Conservation (phyloP, 1,284 basidiomycete species). For the Apiotrichum brassicae region DNA sequence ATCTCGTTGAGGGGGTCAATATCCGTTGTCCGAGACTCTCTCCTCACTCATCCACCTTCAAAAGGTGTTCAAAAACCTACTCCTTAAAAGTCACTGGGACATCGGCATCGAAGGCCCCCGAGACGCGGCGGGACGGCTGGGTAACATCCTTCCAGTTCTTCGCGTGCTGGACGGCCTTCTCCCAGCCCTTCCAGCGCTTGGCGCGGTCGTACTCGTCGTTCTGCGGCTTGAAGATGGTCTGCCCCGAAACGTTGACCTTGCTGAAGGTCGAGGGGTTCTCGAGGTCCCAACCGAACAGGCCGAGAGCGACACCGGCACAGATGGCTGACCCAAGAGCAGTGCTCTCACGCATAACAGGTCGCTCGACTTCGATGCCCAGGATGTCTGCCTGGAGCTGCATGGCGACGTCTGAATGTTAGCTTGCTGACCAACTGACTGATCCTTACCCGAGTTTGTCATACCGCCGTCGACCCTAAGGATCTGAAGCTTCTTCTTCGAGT, state of each 20-base stretch:
- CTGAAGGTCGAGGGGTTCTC: slow-evolving; percentile 73
- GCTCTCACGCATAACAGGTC: slow-evolving; percentile 94
- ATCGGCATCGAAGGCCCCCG: slow-evolving; percentile 5
- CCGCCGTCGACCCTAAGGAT: slow-evolving; percentile 89
- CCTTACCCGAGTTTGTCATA: slow-evolving; percentile 64
- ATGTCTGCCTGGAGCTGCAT: slow-evolving; percentile 92
- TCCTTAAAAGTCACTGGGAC: background rate
- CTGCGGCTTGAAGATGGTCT: slow-evolving; percentile 61
- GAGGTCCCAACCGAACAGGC: slow-evolving; percentile 92
- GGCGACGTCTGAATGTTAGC: slow-evolving; percentile 50
- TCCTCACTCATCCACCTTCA: background rate
- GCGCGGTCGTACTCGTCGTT: slow-evolving; percentile 56
- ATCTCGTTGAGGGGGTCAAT: background rate
- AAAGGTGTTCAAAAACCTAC: background rate
- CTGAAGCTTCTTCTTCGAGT: slow-evolving; percentile 56
- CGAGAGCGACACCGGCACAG: slow-evolving; percentile 83
- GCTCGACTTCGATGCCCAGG: slow-evolving; percentile 81
- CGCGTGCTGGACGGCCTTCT: slow-evolving; percentile 72
- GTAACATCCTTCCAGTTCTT: slow-evolving; percentile 57
- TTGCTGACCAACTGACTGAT: too few relatives aligned
- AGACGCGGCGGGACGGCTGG: background rate
- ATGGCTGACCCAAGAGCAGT: slow-evolving; percentile 95
- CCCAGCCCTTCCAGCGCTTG: slow-evolving; percentile 68
- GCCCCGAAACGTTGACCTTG: slow-evolving; percentile 81
- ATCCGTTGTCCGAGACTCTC: background rate